phyloP scores from a whole-genome alignment of 176 grass and related monocot species.

The Saccharum spontaneum region DNA sequence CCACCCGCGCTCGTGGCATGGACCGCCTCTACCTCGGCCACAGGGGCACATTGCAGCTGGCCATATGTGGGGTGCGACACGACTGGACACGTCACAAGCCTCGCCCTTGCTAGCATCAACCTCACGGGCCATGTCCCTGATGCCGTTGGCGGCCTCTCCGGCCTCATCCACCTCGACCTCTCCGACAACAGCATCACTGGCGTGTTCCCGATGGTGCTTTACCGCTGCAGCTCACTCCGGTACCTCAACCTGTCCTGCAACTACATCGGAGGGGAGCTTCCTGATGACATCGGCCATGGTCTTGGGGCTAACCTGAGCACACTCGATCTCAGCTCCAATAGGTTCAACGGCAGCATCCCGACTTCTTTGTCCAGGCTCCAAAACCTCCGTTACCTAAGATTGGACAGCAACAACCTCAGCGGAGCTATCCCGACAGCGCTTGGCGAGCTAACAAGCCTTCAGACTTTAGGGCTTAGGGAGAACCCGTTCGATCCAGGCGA shows the following conservation, averaged over 20 bases:
- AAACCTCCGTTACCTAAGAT: too few species aligned
- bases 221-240: slow-evolving; percentile 29
- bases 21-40: too few species aligned
- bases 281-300: slow-evolving; percentile 38
- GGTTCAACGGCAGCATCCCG: background rate
- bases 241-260: slow-evolving; percentile 44
- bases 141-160: slow-evolving; percentile 42
- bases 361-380: too few species aligned
- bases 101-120: background rate
- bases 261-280: slow-evolving; percentile 44
- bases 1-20: too few species aligned
- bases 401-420: too few species aligned
- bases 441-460: too few species aligned
- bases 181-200: background rate
- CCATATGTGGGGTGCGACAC: slow-evolving; percentile 23
- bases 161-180: background rate
- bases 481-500: too few species aligned
- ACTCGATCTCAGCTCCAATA: background rate
- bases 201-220: slow-evolving; percentile 21
- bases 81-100: too few species aligned
- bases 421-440: too few species aligned
- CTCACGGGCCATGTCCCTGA: slow-evolving; percentile 31
- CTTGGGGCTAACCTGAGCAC: background rate
- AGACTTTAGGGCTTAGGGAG: too few species aligned
- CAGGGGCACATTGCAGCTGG: slow-evolving; percentile 54